A percentile compares a stretch with the other conserved stretches of the same genome.
Evolutionary conservation across 2,329 filamentous ascomycete genomes (phyloP).

Genomic region (Verticillium longisporum): DNA sequence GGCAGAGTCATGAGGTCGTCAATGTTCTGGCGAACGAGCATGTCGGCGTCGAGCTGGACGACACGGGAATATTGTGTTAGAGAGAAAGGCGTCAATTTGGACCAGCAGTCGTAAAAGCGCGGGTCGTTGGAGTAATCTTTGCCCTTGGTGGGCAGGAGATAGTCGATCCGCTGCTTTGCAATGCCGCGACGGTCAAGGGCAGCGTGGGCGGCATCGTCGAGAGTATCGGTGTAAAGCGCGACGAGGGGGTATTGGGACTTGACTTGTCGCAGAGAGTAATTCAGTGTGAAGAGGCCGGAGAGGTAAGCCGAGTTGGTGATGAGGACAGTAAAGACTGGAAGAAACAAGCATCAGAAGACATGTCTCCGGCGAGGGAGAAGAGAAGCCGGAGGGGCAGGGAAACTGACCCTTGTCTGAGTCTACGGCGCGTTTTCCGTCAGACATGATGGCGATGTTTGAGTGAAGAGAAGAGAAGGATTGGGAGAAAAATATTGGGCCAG

Average conservation of each 20-base stretch:
- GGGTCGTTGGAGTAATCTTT: slow-evolving; percentile 68
- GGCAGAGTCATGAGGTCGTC: slow-evolving; percentile 84
- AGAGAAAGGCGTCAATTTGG: slow-evolving; percentile 60
- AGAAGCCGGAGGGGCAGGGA: background rate
- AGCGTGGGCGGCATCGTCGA: slow-evolving; percentile 60
- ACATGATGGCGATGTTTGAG: slow-evolving; percentile 7
- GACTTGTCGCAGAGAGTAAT: slow-evolving; percentile 63
- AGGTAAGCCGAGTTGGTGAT: slow-evolving; percentile 83
- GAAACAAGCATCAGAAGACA: background rate
- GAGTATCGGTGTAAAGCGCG: slow-evolving; percentile 73
- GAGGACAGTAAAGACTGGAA: slow-evolving; percentile 76
- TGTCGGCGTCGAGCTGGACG: slow-evolving; percentile 62
- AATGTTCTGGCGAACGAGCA: slow-evolving; percentile 60
- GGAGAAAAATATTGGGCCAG: background rate
- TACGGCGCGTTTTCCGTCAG: slow-evolving; percentile 21
- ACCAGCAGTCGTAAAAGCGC: slow-evolving; percentile 88
- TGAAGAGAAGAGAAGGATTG: background rate
- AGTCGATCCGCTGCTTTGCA: slow-evolving; percentile 61
- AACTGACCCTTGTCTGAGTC: slow-evolving; percentile 30
- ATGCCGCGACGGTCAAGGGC: slow-evolving; percentile 67
- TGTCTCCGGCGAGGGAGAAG: background rate
- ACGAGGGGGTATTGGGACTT: slow-evolving; percentile 69
- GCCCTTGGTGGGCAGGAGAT: slow-evolving; percentile 61
- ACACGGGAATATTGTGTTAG: slow-evolving; percentile 71
- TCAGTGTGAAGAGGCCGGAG: slow-evolving; percentile 72